Evolutionary conservation across 805 yeast genomes (phyloP).

Genomic region (Candida patagonica): DNA sequence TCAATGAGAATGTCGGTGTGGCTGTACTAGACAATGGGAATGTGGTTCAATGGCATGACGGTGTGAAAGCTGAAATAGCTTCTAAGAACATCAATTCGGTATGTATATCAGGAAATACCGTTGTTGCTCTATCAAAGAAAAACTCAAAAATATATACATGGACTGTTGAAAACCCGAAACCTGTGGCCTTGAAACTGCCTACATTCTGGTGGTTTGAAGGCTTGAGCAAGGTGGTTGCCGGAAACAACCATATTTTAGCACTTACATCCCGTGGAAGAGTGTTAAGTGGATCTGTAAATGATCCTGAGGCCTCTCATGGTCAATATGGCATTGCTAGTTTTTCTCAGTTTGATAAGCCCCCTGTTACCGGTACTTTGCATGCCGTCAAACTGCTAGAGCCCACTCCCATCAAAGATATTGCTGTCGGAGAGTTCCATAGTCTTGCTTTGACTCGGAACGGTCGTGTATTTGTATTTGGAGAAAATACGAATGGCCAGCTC

Average conservation of each 20-base stretch:
- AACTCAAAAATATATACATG: slow-evolving; percentile 28
- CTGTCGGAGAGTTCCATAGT: slow-evolving; percentile 68
- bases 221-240: slow-evolving; percentile 46
- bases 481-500: slow-evolving; percentile 75
- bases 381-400: slow-evolving; percentile 47
- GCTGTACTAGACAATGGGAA: slow-evolving; percentile 65
- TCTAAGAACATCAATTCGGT: slow-evolving; percentile 36
- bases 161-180: slow-evolving; percentile 2
- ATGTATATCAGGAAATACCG: slow-evolving; percentile 39
- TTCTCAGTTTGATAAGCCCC: slow-evolving; percentile 55
- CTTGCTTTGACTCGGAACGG: slow-evolving; percentile 62
- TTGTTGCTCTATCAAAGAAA: slow-evolving; percentile 33
- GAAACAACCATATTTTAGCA: slow-evolving; percentile 60
- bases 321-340: slow-evolving; percentile 75
- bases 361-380: slow-evolving; percentile 38
- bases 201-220: slow-evolving; percentile 38
- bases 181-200: slow-evolving; percentile 3
- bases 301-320: slow-evolving; percentile 38
- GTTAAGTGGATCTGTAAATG: slow-evolving; percentile 53
- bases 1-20: slow-evolving; percentile 37
- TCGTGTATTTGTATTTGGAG: slow-evolving; percentile 77
- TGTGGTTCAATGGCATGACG: slow-evolving; percentile 52
- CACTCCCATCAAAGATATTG: slow-evolving; percentile 43
- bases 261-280: slow-evolving; percentile 52
- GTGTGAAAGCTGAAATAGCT: slow-evolving; percentile 31